Evolutionary conservation across 2,329 filamentous ascomycete species (phyloP).

Genomic region (Camillea tinctor): DNA sequence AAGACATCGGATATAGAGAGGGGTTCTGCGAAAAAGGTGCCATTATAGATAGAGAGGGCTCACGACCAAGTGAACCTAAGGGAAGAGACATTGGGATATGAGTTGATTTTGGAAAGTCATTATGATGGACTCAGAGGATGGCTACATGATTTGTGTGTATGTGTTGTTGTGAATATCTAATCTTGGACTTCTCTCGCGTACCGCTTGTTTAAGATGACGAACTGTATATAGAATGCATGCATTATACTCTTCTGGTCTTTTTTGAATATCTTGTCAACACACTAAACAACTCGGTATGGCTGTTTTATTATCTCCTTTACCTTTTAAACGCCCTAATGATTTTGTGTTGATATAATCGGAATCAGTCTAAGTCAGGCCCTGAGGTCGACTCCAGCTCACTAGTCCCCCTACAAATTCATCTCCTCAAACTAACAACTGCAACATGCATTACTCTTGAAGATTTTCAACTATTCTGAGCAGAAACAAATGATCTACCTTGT

Average conservation of each 20-base stretch:
- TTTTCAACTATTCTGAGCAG: no score
- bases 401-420: no score
- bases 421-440: no score
- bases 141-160: not conserved
- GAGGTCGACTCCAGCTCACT: no score
- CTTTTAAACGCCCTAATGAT: no score
- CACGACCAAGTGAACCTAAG: not conserved
- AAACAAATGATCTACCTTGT: no score
- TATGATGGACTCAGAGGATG: not conserved
- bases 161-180: not conserved
- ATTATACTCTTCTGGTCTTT: not conserved
- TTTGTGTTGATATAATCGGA: no score
- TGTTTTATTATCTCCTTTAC: no score
- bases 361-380: no score
- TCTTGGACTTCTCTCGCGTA: not conserved
- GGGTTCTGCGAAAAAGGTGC: slow-evolving; percentile 20
- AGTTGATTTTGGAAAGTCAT: not conserved
- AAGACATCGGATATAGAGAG: slow-evolving; percentile 24
- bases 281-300: no score
- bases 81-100: not conserved
- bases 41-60: not conserved
- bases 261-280: no score
- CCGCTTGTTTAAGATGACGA: not conserved
- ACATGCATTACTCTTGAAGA: no score
- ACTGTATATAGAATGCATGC: not conserved